phyloP scores from a whole-genome alignment of 345 rosid genomes.

The Eucalyptus regnans region DNA sequence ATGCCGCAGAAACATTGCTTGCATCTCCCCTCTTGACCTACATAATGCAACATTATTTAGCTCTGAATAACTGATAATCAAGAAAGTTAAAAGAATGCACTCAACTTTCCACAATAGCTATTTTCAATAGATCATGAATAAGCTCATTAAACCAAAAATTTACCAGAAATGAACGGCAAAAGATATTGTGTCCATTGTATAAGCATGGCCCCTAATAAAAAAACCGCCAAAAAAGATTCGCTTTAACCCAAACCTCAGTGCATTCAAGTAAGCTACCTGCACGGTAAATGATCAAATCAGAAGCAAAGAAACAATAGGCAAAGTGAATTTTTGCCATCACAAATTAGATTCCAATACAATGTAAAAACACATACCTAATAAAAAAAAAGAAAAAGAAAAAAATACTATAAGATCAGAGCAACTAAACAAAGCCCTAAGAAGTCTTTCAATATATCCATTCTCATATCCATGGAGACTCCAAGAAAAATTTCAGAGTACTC shows the following conservation, averaged over 20 bases:
- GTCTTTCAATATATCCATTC: background rate
- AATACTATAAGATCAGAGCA: background rate
- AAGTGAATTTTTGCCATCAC: background rate
- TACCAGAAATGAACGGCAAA: slow-evolving; percentile 98
- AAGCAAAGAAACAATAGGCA: background rate
- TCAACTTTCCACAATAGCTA: background rate
- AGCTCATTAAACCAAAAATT: background rate
- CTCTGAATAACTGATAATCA: background rate
- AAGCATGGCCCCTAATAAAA: slow-evolving; percentile 97
- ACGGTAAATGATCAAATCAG: slow-evolving; percentile 3
- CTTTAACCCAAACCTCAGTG: slow-evolving; percentile 92
- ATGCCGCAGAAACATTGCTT: slow-evolving; percentile 97
- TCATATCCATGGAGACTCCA: background rate
- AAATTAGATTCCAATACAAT: background rate
- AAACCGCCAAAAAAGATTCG: slow-evolving; percentile 96
- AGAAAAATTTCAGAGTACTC: background rate
- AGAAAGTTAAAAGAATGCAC: background rate
- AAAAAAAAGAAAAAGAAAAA: background rate
- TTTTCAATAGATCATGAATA: background rate
- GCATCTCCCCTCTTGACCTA: slow-evolving; percentile 92
- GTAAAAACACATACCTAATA: background rate
- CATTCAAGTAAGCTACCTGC: slow-evolving; percentile 89
- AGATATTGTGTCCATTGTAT: slow-evolving; percentile 99
- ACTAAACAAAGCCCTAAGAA: background rate
- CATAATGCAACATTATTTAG: background rate